Percentiles rank a stretch among this genome's conserved stretches.
These are phyloP conservation scores for Spergularia bocconei DNA, from an alignment of 148 eudicot genomes.

Conservation along the genomic window DNA sequence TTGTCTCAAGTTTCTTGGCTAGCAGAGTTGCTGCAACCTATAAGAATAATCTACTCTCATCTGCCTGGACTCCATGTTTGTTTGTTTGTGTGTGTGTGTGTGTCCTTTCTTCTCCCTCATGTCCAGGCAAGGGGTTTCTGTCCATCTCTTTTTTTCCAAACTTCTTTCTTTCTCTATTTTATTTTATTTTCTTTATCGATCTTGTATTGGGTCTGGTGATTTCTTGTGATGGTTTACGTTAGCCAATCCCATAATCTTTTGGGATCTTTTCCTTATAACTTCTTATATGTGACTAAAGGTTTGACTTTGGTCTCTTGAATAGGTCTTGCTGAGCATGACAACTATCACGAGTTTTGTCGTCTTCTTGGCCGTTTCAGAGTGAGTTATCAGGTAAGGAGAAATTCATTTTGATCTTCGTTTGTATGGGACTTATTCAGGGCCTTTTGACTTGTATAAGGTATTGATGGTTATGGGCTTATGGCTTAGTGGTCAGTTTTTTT, in stretches of 20 bases:
- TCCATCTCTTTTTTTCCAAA: too few species aligned
- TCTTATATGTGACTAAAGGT: not conserved
- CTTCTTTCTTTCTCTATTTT: not conserved
- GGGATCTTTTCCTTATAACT: not conserved
- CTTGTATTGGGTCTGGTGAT: not conserved
- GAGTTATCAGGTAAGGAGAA: constrained; percentile 65
- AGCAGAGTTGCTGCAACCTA: too few species aligned
- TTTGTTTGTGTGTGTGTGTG: too few species aligned
- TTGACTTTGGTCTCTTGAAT: not conserved
- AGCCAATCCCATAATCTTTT: not conserved
- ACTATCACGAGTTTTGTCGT: constrained; percentile 91
- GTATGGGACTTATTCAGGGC: constrained; percentile 1
- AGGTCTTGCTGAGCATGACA: constrained; percentile 92
- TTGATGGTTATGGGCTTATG: not conserved
- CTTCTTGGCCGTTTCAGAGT: constrained; percentile 87
- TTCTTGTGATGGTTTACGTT: not conserved
- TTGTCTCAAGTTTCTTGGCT: too few species aligned
- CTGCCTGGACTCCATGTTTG: too few species aligned
- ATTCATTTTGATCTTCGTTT: not conserved
- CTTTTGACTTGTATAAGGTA: not conserved
- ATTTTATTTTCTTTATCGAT: not conserved
- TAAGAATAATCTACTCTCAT: too few species aligned
- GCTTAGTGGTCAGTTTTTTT: not conserved
- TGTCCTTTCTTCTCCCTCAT: too few species aligned
- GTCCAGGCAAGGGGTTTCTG: too few species aligned